Evolutionary conservation across 371 early-diverging fungal genomes (phyloP), one percentile per base, ranked within the genome.

Genomic region (Apophysomyces sp.): DNA sequence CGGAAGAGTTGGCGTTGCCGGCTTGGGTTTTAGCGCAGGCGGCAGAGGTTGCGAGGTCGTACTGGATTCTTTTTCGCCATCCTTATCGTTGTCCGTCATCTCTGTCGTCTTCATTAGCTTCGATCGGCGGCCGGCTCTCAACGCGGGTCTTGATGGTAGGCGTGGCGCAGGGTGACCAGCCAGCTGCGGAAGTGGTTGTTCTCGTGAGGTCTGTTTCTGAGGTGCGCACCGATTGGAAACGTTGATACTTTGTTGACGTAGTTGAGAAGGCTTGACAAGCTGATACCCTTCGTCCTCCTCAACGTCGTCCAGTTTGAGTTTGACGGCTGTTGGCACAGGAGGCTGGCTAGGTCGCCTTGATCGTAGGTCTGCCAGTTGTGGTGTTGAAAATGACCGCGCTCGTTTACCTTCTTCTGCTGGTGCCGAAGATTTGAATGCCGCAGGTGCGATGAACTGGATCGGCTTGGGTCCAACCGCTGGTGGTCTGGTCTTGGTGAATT

Each of bases 201-300:
- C 34, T 34, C 34, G 34, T 34, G 11, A 13, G 8, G 34, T 21
- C 6, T 60, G 60, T 36, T 59, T 61, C n/a, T 28, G 39, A 36
- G 44, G 32, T 31, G 56, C 26, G 1, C 56, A 28, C 4, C 44
- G 30, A 24, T 41, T n/a, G 12, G 57, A 24, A 32, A 11, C 16
- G n/a, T 41, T 16, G 18, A 31, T 36, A 15, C 34, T 29, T 8
- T 31, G 52, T 34, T 73, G 68, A n/a, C 74, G 71, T 15, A 77
- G 11, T n/a, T 70, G 66, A 0, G 76, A 75, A 8, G 80, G 80
- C 37, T 72, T 77, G 30, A 80, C 65, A 28, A 80, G 61, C 36
- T 80, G 77, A 51, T 66, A 77, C 21, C 73, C 73, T 34, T 72
- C 77, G 15, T 69, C 75, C 16, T 61, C 63, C 24, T 68, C 68